These are phyloP conservation scores for Trichoderma erinaceum DNA, from an alignment of 495 filamentous ascomycete genomes.

Conservation along the genomic window DNA sequence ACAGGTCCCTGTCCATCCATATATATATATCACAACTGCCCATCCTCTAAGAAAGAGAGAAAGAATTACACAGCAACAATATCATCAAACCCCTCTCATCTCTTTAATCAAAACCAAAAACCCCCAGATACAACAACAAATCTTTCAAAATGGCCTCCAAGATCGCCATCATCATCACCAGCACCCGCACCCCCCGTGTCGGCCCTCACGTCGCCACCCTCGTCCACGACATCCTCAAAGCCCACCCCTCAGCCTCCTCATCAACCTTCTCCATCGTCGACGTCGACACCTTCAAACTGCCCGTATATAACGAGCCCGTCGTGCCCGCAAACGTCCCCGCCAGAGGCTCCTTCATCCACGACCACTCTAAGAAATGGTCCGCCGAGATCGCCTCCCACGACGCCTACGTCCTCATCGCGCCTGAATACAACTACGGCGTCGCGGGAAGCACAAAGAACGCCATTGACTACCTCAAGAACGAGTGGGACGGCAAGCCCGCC, in stretches of 20 bases:
- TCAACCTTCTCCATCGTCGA: slow-evolving; percentile 39
- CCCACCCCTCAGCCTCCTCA: slow-evolving; percentile 20
- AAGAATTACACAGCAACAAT: too few relatives aligned
- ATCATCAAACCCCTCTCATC: not conserved
- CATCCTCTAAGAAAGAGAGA: too few relatives aligned
- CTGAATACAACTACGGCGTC: slow-evolving; percentile 39
- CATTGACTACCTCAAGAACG: slow-evolving; percentile 53
- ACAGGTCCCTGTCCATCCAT: too few relatives aligned
- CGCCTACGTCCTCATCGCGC: slow-evolving; percentile 54
- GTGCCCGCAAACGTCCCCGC: slow-evolving; percentile 43
- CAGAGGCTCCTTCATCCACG: slow-evolving; percentile 37
- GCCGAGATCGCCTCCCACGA: slow-evolving; percentile 39
- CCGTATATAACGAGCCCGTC: slow-evolving; percentile 50
- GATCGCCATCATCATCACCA: slow-evolving; percentile 36
- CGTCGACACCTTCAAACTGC: slow-evolving; percentile 45
- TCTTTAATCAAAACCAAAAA: not conserved
- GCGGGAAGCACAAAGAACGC: slow-evolving; percentile 56
- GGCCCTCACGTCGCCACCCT: slow-evolving; percentile 31
- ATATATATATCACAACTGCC: too few relatives aligned
- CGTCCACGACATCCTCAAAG: slow-evolving; percentile 30
- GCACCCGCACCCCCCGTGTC: slow-evolving; percentile 31
- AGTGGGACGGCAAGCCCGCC: slow-evolving; percentile 56
- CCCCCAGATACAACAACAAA: not conserved
- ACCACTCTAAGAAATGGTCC: slow-evolving; percentile 47
- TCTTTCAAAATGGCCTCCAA: slow-evolving; percentile 1